Percentiles rank a stretch among this genome's conserved stretches.
phyloP scores from a whole-genome alignment of 2,329 filamentous ascomycete genomes.

The Xylaria sp. region DNA sequence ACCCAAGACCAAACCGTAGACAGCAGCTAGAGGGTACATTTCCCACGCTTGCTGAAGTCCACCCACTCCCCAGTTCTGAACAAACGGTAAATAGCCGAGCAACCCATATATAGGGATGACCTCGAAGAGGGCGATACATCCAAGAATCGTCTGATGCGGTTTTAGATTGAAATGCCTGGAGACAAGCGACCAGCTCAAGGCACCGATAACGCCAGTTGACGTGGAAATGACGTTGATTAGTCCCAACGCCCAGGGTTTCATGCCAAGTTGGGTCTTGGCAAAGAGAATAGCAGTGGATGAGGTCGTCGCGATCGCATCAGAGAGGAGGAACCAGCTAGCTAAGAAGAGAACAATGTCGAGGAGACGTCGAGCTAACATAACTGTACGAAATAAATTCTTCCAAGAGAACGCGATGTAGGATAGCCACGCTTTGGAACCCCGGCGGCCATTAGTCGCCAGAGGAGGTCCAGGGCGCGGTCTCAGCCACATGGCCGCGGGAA shows the following conservation, averaged over 20 bases:
- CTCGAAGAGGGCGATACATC: constrained; percentile 92
- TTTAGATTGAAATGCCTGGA: constrained; percentile 75
- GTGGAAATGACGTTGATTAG: constrained; percentile 96
- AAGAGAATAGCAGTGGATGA: constrained; percentile 95
- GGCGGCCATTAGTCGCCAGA: constrained; percentile 60
- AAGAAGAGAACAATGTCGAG: constrained; percentile 83
- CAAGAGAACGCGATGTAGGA: constrained; percentile 86
- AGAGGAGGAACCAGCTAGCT: constrained; percentile 91
- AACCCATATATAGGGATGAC: constrained; percentile 93
- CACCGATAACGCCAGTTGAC: constrained; percentile 82
- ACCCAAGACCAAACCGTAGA: constrained; percentile 95
- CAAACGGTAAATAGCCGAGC: constrained; percentile 84
- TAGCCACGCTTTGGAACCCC: constrained; percentile 63
- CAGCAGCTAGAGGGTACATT: constrained; percentile 90
- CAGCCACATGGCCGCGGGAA: constrained; percentile 88
- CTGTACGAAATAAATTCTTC: constrained; percentile 84
- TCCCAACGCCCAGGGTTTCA: constrained; percentile 87
- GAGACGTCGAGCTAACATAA: constrained; percentile 77
- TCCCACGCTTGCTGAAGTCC: constrained; percentile 96
- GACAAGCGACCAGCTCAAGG: constrained; percentile 87
- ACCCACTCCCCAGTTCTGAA: constrained; percentile 77
- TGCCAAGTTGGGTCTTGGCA: constrained; percentile 90
- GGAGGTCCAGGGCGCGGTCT: constrained; percentile 90
- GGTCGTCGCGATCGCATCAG: constrained; percentile 93
- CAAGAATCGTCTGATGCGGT: constrained; percentile 88